These are phyloP conservation scores for Escallonia herrerae DNA, from an alignment of 129 eudicot species.

Conservation along the genomic window DNA sequence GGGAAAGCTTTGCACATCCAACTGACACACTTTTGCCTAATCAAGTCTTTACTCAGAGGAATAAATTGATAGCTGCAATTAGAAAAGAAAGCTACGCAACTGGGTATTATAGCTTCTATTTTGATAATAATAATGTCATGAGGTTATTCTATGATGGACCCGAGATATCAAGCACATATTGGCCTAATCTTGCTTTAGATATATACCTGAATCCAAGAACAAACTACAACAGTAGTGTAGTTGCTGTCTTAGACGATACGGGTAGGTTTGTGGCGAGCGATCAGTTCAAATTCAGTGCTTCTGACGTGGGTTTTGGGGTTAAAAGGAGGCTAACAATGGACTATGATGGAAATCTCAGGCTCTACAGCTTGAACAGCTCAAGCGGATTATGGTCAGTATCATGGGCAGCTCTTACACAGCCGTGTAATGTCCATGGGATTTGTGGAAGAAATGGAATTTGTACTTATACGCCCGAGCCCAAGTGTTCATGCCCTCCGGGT, in stretches of 20 bases:
- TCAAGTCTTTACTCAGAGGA: slow-evolving; percentile 35
- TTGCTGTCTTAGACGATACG: slow-evolving; percentile 24
- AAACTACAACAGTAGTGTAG: slow-evolving; percentile 37
- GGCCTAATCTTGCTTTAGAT: slow-evolving; percentile 30
- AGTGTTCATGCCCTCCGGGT: slow-evolving; percentile 45
- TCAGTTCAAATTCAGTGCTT: slow-evolving; percentile 19
- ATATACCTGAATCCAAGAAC: slow-evolving; percentile 25
- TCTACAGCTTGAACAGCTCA: slow-evolving; percentile 32
- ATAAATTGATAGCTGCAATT: slow-evolving; percentile 16
- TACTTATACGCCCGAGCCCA: slow-evolving; percentile 17
- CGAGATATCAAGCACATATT: slow-evolving; percentile 32
- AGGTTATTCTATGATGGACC: slow-evolving; percentile 33
- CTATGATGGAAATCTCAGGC: slow-evolving; percentile 44
- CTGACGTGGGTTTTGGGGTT: slow-evolving; percentile 34
- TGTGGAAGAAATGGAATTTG: slow-evolving; percentile 47
- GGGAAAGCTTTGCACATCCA: slow-evolving; percentile 54
- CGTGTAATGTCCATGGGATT: slow-evolving; percentile 29
- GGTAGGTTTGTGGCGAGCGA: slow-evolving; percentile 38
- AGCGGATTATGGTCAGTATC: slow-evolving; percentile 28
- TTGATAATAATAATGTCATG: slow-evolving; percentile 28
- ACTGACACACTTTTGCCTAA: slow-evolving; percentile 44
- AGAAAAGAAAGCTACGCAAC: slow-evolving; percentile 24
- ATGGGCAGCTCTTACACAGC: slow-evolving; percentile 33
- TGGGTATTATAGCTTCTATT: slow-evolving; percentile 31
- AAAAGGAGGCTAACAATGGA: slow-evolving; percentile 44